Base-by-base conservation (phyloP, 148 eudicot genomes). In the Diospyros kaki region DNA sequence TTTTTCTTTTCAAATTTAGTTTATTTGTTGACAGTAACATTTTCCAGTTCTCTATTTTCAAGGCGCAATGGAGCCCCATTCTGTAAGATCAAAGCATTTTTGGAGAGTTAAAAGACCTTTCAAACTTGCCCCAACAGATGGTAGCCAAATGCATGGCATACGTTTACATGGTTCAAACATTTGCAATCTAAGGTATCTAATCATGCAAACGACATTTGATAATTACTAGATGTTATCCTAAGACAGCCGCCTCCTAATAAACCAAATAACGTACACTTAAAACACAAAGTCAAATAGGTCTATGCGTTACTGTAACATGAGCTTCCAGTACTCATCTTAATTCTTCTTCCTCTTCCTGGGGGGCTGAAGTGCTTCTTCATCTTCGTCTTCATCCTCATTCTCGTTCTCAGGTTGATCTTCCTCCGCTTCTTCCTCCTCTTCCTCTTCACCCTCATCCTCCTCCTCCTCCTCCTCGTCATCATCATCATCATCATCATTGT, bases 261-360 rank as follows among this genome's bases (percentile, higher is more conserved):
- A 50, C 70, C 48, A 67, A 17, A 66, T 45, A 66, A 46, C 70
- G 48, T 48, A 67, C 70, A 67, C 54, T 67, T 15, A 63, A 15
- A 40, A 64, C n/a, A 10, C 65, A 62, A 40, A 13, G 67, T 4
- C 42, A 64, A 6, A 4, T 64, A 13, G 42, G 39, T 38, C 65
- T 62, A 62, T 41, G 28, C 28, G 28, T 28, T 28, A 28, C 28
- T 28, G 28, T 28, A 28, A 28, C 28, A 28, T 28, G 28, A 3
- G 52, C 8, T 17, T 4, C n/a, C 12, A 11, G 10, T 2, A 10
- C 1, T 42, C 1, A 4, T 28, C 50, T 72, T 58, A 80, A 28
- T 28, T 28, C 76, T 80, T 80, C 83, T 72, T 80, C 62, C 80
- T 72, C 73, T 80, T 80, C 83, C 76, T 80, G 15, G 83, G 83